Evolutionary conservation across 2,329 filamentous ascomycete species (phyloP).

Genomic region (Penicillium sp.): DNA sequence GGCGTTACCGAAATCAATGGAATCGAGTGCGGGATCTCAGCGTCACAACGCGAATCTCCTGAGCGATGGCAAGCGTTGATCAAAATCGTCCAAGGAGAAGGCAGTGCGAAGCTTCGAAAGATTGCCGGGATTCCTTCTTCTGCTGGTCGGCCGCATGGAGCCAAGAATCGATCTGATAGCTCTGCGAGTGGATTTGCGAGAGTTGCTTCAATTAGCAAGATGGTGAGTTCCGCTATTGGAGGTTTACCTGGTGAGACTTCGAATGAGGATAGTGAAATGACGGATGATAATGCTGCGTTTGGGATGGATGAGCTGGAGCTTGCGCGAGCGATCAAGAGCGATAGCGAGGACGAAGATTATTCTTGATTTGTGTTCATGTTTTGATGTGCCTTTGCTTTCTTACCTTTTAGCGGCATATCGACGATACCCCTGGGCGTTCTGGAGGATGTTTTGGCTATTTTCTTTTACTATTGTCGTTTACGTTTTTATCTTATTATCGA

Average conservation of each 20-base stretch:
- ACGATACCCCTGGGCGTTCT: slow-evolving; percentile 9
- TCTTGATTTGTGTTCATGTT: not conserved
- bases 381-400: not conserved
- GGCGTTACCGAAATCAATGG: slow-evolving; percentile 58
- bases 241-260: not conserved
- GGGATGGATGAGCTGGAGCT: not conserved
- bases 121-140: slow-evolving; percentile 27
- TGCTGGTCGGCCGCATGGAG: not conserved
- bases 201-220: slow-evolving; percentile 40
- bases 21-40: slow-evolving; percentile 50
- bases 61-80: slow-evolving; percentile 51
- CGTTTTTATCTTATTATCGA: not conserved
- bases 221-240: slow-evolving; percentile 32
- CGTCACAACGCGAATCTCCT: slow-evolving; percentile 45
- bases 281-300: not conserved
- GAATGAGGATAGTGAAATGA: not conserved
- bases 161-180: not conserved
- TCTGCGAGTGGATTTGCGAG: slow-evolving; percentile 26
- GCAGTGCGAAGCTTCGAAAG: not conserved
- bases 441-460: not conserved
- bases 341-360: not conserved
- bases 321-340: not conserved
- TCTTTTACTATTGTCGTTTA: not conserved
- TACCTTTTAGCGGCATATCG: slow-evolving; percentile 7
- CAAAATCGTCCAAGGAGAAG: slow-evolving; percentile 44